phyloP scores from a whole-genome alignment of 768 basidiomycete species.

The Russula ochroleuca region DNA sequence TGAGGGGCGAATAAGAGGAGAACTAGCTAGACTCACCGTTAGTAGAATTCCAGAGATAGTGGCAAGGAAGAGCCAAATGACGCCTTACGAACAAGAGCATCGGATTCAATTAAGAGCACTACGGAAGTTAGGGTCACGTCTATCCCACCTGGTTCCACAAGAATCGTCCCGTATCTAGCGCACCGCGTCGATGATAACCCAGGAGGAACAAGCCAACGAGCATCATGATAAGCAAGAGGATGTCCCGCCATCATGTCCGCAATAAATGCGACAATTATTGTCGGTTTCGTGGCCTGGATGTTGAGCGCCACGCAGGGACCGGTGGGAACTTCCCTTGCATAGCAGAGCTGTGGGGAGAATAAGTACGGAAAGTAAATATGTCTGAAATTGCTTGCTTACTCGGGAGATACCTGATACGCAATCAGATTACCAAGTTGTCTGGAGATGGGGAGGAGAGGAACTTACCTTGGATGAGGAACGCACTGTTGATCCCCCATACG shows the following conservation, averaged over 20 bases:
- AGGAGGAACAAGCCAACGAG: background rate
- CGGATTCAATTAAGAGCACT: background rate
- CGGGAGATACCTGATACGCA: background rate
- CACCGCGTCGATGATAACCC: too few relatives aligned
- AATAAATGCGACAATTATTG: background rate
- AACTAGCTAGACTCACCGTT: background rate
- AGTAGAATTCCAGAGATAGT: background rate
- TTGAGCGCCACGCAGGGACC: background rate
- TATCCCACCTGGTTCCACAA: slow-evolving; percentile 1
- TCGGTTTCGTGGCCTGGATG: background rate
- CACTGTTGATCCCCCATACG: background rate
- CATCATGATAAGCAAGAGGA: background rate
- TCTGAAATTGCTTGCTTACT: background rate
- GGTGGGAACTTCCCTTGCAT: too few relatives aligned
- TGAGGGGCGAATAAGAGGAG: background rate
- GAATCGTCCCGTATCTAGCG: background rate
- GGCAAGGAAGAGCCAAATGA: background rate
- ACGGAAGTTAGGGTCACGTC: background rate
- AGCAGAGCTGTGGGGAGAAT: background rate
- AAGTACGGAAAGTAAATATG: background rate
- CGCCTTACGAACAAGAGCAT: background rate
- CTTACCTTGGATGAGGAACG: background rate
- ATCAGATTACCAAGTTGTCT: background rate
- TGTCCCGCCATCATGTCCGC: too few relatives aligned
- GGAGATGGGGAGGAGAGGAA: background rate